phyloP scores from a whole-genome alignment of 495 filamentous ascomycete species.

The Pyrenula aspistea region DNA sequence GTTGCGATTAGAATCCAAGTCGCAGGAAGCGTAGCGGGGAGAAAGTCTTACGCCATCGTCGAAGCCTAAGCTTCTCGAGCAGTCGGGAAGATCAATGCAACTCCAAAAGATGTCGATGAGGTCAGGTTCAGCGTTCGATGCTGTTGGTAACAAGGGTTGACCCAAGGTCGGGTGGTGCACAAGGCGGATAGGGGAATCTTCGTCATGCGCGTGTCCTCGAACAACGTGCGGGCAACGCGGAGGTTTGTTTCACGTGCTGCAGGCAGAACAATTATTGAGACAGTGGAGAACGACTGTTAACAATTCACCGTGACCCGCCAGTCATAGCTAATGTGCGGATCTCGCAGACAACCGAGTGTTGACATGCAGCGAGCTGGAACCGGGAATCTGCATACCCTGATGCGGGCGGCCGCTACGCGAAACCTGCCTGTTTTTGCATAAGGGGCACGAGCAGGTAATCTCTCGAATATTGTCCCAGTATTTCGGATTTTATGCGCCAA shows the following conservation, averaged over 20 bases:
- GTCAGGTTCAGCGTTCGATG: too few relatives aligned
- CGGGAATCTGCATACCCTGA: neutral
- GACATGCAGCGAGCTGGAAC: neutral
- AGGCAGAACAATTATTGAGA: neutral
- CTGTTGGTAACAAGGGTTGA: too few relatives aligned
- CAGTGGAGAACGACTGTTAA: too few relatives aligned
- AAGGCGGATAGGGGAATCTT: neutral
- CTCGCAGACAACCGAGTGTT: neutral
- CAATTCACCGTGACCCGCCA: too few relatives aligned
- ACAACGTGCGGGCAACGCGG: neutral
- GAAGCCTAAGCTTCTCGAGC: neutral
- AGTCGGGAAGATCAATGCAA: neutral
- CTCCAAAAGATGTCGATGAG: too few relatives aligned
- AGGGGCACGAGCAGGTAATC: neutral
- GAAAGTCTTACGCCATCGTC: slow-evolving; percentile 38
- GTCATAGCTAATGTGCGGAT: neutral
- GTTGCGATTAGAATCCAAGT: too few relatives aligned
- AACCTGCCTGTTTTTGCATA: neutral
- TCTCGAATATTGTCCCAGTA: neutral
- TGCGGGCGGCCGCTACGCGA: neutral
- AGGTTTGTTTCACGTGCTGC: neutral
- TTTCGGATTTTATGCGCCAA: neutral
- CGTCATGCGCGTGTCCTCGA: neutral
- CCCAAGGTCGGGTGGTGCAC: neutral
- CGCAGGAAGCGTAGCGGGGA: too few relatives aligned